These are phyloP conservation scores for Zygoascus tannicola DNA, from an alignment of 805 yeast genomes.

Conservation along the genomic window DNA sequence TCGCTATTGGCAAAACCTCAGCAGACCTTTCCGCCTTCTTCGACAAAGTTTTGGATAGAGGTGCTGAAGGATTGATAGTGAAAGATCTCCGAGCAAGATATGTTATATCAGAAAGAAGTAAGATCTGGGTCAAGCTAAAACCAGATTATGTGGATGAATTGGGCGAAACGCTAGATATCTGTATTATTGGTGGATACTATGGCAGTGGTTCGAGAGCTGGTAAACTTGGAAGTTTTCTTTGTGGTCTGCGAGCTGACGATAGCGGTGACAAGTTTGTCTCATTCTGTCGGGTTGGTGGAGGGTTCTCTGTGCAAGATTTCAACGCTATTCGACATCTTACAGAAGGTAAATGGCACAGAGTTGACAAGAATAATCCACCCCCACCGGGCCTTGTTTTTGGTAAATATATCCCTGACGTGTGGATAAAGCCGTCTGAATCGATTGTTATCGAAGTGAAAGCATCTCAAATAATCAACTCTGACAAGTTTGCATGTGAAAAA, in stretches of 20 bases:
- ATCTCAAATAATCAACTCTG: conserved; percentile 50
- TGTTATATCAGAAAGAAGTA: conserved; percentile 48
- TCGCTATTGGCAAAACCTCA: conserved; percentile 35
- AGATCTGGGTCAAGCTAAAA: conserved; percentile 79
- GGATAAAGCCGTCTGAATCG: conserved; percentile 75
- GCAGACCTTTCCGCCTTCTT: conserved; percentile 50
- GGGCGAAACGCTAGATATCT: conserved; percentile 77
- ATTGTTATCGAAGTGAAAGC: conserved; percentile 79
- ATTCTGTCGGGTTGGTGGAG: conserved; percentile 77
- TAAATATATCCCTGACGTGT: conserved; percentile 47
- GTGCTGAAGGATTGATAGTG: conserved; percentile 76
- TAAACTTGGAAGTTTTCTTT: conserved; percentile 46
- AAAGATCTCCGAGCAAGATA: conserved; percentile 56
- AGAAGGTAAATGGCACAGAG: conserved; percentile 50
- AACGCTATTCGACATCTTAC: conserved; percentile 49
- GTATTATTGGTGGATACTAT: conserved; percentile 68
- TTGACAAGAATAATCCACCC: conserved; percentile 35
- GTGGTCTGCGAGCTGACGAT: conserved; percentile 51
- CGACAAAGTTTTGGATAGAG: conserved; percentile 42
- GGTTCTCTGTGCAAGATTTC: conserved; percentile 58
- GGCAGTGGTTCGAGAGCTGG: conserved; percentile 46
- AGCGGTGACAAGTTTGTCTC: conserved; percentile 41
- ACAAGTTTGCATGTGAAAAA: conserved; percentile 51
- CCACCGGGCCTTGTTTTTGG: conserved; percentile 15
- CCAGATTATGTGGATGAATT: conserved; percentile 83